Base-by-base conservation (phyloP, 208 protist species). In the Paratrypanosoma confusum region DNA sequence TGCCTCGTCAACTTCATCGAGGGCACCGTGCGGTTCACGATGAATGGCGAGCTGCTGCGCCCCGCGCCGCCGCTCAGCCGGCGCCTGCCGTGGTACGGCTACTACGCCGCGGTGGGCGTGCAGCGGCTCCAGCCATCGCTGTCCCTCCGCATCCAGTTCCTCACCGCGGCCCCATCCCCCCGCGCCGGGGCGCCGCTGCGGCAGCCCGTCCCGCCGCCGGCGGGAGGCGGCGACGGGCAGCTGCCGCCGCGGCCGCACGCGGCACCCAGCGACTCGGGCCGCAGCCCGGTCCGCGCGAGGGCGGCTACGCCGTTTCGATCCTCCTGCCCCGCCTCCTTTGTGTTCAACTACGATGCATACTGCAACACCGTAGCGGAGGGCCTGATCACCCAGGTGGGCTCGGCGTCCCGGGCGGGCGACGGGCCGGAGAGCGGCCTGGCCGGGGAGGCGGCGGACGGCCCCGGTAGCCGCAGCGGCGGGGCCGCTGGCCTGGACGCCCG, bases 1-100 rank as follows among this genome's bases (percentile, higher is more conserved):
- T 83, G 74, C 35, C 57, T 89, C 7, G 70, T 89, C n/a, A 68
- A 81, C 48, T 49, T 79, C 31, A 44, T 73, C 5, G 57, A 72
- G 5, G 55, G 70, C 41, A 65, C 65, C 6, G 54, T 89, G n/a
- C 42, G 38, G 34, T 89, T 84, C 31, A 84, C 74, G 5, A 63
- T 76, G 34, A 89, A 89, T 44, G 57, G 63, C 3, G 45, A 62
- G 17, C 40, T 71, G 1, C 48, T 66, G 10, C 40, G 53, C 27
- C 37, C 62, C 8, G 29, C 41, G 10, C 14, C 24, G 25, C 24
- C 51, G 5, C 33, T 65, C 23, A 53, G 37, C 18, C 40, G 44
- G 14, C 31, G 39, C n/a, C 41, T 42, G 31, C 33, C 35, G 20
- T 35, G 37, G 28, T 35, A 39, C 7, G 65, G 57, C 13, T 73